These are phyloP conservation scores for slime mould (Dictyostelium discoideum) DNA, from an alignment of 78 protist species.

Conservation along the genomic window dicty_2.7 NC_007090.3:1715501-1716000, in stretches of 20 bases:
- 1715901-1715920: background rate
- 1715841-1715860: background rate
- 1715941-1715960: slow-evolving; percentile 83
- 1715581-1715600: slow-evolving; percentile 80
- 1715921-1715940: background rate
- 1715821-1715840: background rate
- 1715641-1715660: background rate
- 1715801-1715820: slow-evolving; percentile 80
- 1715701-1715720: background rate
- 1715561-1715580: slow-evolving; percentile 81
- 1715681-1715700: background rate
- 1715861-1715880: background rate
- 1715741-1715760: slow-evolving; percentile 15
- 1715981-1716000: slow-evolving; percentile 79
- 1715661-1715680: too few relatives aligned
- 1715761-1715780: slow-evolving; percentile 48
- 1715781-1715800: slow-evolving; percentile 74
- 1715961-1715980: slow-evolving; percentile 87
- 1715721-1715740: background rate
- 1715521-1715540: too few relatives aligned
- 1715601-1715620: slow-evolving; percentile 68
- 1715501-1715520: too few relatives aligned
- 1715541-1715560: slow-evolving; percentile 63
- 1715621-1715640: slow-evolving; percentile 11
- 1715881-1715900: background rate